Percentiles rank a stretch among this genome's conserved stretches.
Conservation (phyloP, 2,329 filamentous ascomycete genomes). For the Ophiocordyceps robertsii region DNA sequence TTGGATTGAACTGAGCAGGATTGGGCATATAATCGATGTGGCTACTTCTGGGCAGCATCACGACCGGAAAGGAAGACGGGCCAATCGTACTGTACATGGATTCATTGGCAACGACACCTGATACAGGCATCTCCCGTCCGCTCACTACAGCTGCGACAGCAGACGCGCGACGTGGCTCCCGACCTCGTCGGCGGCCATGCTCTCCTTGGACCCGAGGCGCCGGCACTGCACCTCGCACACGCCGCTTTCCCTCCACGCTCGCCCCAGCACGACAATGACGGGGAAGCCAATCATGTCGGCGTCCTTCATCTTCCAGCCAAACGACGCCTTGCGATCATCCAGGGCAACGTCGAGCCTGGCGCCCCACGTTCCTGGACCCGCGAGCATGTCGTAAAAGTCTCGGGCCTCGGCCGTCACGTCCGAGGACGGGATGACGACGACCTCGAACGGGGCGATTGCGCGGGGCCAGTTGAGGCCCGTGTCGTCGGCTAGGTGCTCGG, state of each 20-base stretch:
- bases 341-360: slow-evolving; percentile 48
- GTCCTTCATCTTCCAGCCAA: slow-evolving; percentile 82
- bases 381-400: slow-evolving; percentile 50
- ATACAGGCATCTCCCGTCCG: neutral
- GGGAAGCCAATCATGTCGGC: slow-evolving; percentile 86
- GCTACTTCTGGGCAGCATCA: too few species aligned
- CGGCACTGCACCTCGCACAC: slow-evolving; percentile 72
- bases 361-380: slow-evolving; percentile 2
- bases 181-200: slow-evolving; percentile 34
- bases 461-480: slow-evolving; percentile 79
- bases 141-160: slow-evolving; percentile 35
- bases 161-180: slow-evolving; percentile 29
- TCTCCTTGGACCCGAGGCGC: slow-evolving; percentile 46
- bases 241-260: slow-evolving; percentile 44
- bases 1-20: too few species aligned
- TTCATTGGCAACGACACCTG: too few species aligned
- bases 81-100: too few species aligned
- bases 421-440: slow-evolving; percentile 46
- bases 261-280: slow-evolving; percentile 66
- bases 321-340: slow-evolving; percentile 55
- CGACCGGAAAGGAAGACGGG: too few species aligned
- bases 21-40: too few species aligned
- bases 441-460: slow-evolving; percentile 73
- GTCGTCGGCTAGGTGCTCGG: slow-evolving; percentile 57
- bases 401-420: slow-evolving; percentile 33